phyloP scores from a whole-genome alignment of 1,284 basidiomycete species.

The Termitomyces sp. region DNA sequence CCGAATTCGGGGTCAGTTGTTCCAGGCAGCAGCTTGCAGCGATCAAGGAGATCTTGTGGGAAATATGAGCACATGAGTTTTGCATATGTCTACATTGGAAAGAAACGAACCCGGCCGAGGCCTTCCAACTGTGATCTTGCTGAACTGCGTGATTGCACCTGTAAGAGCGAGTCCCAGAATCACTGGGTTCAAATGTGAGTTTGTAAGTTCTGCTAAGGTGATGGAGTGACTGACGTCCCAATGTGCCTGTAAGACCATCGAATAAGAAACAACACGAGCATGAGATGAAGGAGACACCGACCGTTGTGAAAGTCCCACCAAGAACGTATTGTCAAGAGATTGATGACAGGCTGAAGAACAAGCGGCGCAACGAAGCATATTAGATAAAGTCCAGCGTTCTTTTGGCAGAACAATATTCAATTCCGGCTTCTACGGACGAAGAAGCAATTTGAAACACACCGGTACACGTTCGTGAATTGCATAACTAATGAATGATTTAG shows the following conservation, averaged over 20 bases:
- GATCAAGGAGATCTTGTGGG: conserved; percentile 66
- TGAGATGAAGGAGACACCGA: conserved; percentile 18
- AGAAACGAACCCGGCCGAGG: conserved; percentile 68
- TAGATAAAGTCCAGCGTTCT: conserved; percentile 58
- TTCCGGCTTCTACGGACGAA: background rate
- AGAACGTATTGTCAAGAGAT: conserved; percentile 66
- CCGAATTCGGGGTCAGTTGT: conserved; percentile 70
- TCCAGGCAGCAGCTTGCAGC: conserved; percentile 73
- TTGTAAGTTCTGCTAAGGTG: conserved; percentile 2
- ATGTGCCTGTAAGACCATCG: conserved; percentile 32
- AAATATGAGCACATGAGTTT: background rate
- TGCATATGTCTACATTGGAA: background rate
- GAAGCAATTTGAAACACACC: conserved; percentile 27
- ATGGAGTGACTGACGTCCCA: conserved; percentile 53
- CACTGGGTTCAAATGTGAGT: conserved; percentile 37
- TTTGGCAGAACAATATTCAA: background rate
- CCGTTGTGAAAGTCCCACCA: conserved; percentile 89
- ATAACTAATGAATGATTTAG: conserved; percentile 47
- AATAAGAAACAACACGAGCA: conserved; percentile 4
- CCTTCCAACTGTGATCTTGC: conserved; percentile 86
- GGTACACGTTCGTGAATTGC: conserved; percentile 84
- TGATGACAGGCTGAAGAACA: conserved; percentile 62
- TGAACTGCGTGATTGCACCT: conserved; percentile 78
- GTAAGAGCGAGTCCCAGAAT: conserved; percentile 72
- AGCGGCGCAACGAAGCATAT: conserved; percentile 70